Evolutionary conservation across 1,284 basidiomycete species (phyloP), one percentile per base, ranked within the genome.

Genomic region (Cutaneotrichosporon cavernicola): DNA sequence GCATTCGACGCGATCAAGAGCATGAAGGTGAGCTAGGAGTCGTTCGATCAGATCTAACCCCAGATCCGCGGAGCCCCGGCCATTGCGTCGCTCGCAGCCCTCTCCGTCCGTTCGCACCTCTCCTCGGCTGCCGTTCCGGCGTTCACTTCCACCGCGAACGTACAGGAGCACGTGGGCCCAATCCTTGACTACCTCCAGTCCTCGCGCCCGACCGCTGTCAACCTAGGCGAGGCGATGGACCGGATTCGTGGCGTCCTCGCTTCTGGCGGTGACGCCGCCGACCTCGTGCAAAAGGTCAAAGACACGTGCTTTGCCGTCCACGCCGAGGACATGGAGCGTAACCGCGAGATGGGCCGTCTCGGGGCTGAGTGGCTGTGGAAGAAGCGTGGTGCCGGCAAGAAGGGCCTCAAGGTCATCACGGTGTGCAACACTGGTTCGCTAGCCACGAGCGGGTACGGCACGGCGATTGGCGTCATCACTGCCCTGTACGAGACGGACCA

Each of bases 381-480:
- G 49, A 82, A 83, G 64, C 83, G 86, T 49, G 65, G 64, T 5
- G 64, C 51, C 1, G 62, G 61, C 14, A 80, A 75, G 84, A 83
- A 60, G 81, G 82, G 65, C 60, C 78, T 95, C 63, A 91, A 91
- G 74, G 86, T 95, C 31, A 82, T 96, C 77, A 96, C 92, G 5
- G 91, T 96, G n/a, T 97, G 93, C 83, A 97, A 97, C 80, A 96
- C 93, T 21, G 93, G 93, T 21, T 91, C 90, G 31, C 83, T 97
- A 65, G 93, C 93, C 2, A 96, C 92, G 21, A 93, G 91, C 47
- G 93, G 92, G 30, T 95, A 95, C 79, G 93, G 93, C 26, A 97
- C 93, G 0, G 93, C 93, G 4, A 82, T 97, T 13, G 93, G 93
- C n/a, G 84, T 96, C 66, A 95, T 97, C 76, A 94, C 92, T 3